Base-by-base conservation (phyloP, 177 flowering plant species). In the Vitis hybrid region DNA sequence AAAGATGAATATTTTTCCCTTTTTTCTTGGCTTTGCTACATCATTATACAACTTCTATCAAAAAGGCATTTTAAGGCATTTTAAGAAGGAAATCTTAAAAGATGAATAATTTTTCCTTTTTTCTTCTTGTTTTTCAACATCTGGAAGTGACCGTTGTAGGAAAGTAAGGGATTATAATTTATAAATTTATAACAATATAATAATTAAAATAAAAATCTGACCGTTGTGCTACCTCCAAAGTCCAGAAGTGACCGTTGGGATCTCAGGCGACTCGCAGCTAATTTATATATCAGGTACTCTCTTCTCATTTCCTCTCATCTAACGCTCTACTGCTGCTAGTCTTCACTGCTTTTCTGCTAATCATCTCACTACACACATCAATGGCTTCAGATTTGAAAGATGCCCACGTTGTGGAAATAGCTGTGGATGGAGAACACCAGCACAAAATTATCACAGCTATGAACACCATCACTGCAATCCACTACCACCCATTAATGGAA, bases 401-500 rank as follows among this genome's bases (percentile, higher is more conserved):
- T 49, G 26, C 87, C 71, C 93, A 92, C 71, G 65, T 94, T 1
- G 88, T 94, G 1, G 95, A 89, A 80, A 94, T 92, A 75, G 89
- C 95, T 0, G 84, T 85, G 18, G 86, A 82, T 39, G 84, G 83
- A 63, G 92, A 90, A 68, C 84, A 81, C 31, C 74, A 81, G 52
- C 67, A 73, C 69, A 77, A 78, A 70, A 67, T 66, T 15, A 26
- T 69, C 11, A 49, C 64, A 22, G 70, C 61, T 15, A 50, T 57
- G 57, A 66, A 8, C 72, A 31, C 80, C 13, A 22, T 75, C 52
- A 68, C 85, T 10, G 81, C 84, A 31, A 90, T 90, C 39, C 86
- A 89, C 71, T 76, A 88, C 72, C 99, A 95, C 80, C 99, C 99
- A 48, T 66, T 93, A 60, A 79, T 80, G 83, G 98, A 95, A 65